Percentiles rank a stretch among this genome's conserved stretches.
Conservation (phyloP, 306 rosid species). For the Pyrus pyrifolia region DNA sequence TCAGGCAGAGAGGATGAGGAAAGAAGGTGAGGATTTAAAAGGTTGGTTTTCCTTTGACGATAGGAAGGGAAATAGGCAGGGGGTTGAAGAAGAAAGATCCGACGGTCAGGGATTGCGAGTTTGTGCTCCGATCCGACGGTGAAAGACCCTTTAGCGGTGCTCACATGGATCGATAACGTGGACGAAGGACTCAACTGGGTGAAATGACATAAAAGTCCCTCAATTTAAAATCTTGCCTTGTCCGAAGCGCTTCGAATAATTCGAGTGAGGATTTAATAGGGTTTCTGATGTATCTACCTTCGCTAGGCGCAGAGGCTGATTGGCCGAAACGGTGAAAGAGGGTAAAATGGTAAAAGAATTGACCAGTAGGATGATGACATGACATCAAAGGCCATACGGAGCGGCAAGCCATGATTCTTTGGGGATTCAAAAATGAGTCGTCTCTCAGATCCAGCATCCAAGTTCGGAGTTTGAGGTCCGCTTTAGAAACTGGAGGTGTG, state of each 20-base stretch:
- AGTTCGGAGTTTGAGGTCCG: constrained; percentile 19
- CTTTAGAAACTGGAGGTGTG: not conserved
- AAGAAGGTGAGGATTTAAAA: constrained; percentile 26
- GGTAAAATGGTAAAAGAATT: not conserved
- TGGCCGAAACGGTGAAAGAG: not conserved
- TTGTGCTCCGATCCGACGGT: constrained; percentile 16
- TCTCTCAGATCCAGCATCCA: constrained; percentile 13
- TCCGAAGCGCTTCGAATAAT: not conserved
- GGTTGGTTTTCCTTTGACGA: constrained; percentile 15
- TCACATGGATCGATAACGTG: constrained; percentile 44
- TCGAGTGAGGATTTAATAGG: not conserved
- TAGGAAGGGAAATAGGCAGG: constrained; percentile 11
- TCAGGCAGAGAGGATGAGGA: constrained; percentile 8
- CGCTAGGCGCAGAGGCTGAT: not conserved
- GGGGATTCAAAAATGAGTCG: not conserved
- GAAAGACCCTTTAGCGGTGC: fast-evolving
- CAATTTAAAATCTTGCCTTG: constrained; percentile 7
- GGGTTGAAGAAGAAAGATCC: constrained; percentile 12
- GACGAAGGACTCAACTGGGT: not conserved
- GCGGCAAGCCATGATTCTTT: not conserved
- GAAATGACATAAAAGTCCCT: constrained; percentile 13
- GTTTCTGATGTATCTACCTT: not conserved
- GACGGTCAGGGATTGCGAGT: constrained; percentile 32
- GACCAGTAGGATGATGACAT: constrained; percentile 3
- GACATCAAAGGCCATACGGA: not conserved